Conservation (phyloP, 1,284 basidiomycete species). For the Naganishia cerealis region DNA sequence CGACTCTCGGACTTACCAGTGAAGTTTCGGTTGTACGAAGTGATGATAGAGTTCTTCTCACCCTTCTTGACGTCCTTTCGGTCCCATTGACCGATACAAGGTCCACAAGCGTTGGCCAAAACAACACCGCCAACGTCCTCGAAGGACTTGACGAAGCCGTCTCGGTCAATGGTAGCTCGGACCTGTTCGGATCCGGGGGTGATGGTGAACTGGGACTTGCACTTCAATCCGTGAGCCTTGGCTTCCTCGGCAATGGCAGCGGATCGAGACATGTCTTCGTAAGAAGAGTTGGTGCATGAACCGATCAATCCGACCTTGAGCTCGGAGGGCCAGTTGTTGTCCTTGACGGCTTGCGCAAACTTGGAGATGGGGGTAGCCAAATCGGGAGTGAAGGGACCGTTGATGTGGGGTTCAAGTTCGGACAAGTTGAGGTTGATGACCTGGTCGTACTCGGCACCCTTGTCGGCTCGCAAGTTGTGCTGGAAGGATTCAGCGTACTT, state of each 20-base stretch:
- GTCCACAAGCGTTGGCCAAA: slow-evolving; percentile 96
- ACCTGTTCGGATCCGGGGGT: slow-evolving; percentile 98
- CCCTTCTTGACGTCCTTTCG: slow-evolving; percentile 95
- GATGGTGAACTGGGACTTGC: slow-evolving; percentile 94
- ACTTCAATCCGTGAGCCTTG: slow-evolving; percentile 79
- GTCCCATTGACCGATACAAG: slow-evolving; percentile 99
- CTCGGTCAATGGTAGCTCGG: slow-evolving; percentile 93
- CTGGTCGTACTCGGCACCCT: slow-evolving; percentile 90
- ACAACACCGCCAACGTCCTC: slow-evolving; percentile 87
- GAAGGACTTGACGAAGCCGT: slow-evolving; percentile 86
- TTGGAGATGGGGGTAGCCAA: slow-evolving; percentile 94
- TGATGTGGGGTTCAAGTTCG: slow-evolving; percentile 97
- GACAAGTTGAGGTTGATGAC: slow-evolving; percentile 91
- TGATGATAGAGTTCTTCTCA: slow-evolving; percentile 94
- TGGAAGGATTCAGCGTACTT: slow-evolving; percentile 85
- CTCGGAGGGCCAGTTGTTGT: slow-evolving; percentile 94
- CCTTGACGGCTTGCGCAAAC: slow-evolving; percentile 86
- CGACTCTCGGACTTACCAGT: slow-evolving; percentile 3
- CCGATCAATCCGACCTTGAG: slow-evolving; percentile 97
- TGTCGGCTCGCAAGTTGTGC: slow-evolving; percentile 88
- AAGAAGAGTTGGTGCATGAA: slow-evolving; percentile 99
- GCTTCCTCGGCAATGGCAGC: slow-evolving; percentile 84
- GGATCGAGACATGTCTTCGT: slow-evolving; percentile 99
- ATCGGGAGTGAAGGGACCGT: slow-evolving; percentile 97
- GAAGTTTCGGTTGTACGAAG: slow-evolving; percentile 99